Base-by-base conservation (phyloP, 2,329 filamentous ascomycete species). In the Aureobasidium mangrovei region DNA sequence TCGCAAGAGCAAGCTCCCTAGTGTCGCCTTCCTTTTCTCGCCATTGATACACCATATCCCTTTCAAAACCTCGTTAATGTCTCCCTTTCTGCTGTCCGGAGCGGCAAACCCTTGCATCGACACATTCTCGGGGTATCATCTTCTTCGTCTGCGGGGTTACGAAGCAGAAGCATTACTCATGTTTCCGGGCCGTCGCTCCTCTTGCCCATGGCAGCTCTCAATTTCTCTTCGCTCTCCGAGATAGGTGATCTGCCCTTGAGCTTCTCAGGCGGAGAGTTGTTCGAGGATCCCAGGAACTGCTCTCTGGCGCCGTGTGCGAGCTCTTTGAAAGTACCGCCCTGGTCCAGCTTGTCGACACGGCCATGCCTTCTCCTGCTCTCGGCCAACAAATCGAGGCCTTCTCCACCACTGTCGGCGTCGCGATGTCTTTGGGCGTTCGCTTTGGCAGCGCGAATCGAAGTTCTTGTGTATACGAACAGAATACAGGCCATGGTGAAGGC, bases 371-470 rank as follows among this genome's bases (percentile, higher is more conserved):
- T 69, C 60, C 77, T 61, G 60, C 69, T 75, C 69, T 82, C 78
- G 54, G 79, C 78, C 49, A 76, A 65, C 74, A 69, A 45, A 55
- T 63, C 65, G 73, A 80, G 63, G 64, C 75, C 58, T 73, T 78
- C 69, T 72, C 77, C 51, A 12, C 77, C 79, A 29, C 76, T 78
- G 57, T 81, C 78, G 38, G 76, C 77, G 60, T 81, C 76, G 45
- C 81, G 71, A 52, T 81, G 77, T 58, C 73, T 71, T 60, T 81
- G 75, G 0, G 83, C 83, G 59, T 86, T 85, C 44, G 78, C 73
- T 61, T 85, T 84, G 2, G 84, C 84, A 27, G 82, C 79, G 57
- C 77, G 74, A 58, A 87, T 86, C 27, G 79, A 83, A 7, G 78
- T 83, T 48, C 83, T 72, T 29, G 82, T 74, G 68, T 87, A 87